These are phyloP conservation scores for Backusella morwellensis DNA, from an alignment of 192 early-diverging fungal genomes.

Conservation along the genomic window DNA sequence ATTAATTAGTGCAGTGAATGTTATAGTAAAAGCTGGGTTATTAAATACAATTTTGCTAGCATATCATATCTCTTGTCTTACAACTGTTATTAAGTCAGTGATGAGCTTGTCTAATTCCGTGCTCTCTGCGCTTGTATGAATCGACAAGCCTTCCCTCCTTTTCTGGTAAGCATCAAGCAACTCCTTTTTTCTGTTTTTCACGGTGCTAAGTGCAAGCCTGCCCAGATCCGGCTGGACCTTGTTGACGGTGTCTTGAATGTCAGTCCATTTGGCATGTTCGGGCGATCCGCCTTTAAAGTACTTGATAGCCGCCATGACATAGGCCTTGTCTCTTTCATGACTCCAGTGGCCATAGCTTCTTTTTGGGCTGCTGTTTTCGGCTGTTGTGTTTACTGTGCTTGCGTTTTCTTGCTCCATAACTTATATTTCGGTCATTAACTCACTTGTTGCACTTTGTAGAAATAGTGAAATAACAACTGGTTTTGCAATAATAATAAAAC, in stretches of 20 bases:
- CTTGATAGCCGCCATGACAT: background rate
- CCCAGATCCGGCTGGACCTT: background rate
- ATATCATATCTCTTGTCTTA: background rate
- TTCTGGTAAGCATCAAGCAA: background rate
- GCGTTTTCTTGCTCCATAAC: background rate
- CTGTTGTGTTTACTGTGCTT: background rate
- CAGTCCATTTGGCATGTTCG: background rate
- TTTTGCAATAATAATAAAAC: background rate
- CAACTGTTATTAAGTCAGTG: background rate
- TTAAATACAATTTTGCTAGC: background rate
- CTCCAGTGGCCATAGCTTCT: background rate
- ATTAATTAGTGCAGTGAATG: background rate
- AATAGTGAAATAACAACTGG: background rate
- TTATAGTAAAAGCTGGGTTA: background rate
- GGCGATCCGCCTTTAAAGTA: background rate
- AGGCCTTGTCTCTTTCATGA: background rate
- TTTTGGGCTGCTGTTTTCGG: background rate
- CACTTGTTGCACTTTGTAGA: background rate
- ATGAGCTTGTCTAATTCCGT: background rate
- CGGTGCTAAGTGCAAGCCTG: background rate
- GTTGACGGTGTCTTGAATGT: slow-evolving; percentile 1
- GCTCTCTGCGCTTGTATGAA: background rate
- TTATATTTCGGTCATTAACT: background rate
- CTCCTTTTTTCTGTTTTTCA: slow-evolving; percentile 4
- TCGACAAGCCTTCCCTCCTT: background rate